Base-by-base conservation (phyloP, 2,329 filamentous ascomycete genomes). In the Ilyonectria mors-panacis region DNA sequence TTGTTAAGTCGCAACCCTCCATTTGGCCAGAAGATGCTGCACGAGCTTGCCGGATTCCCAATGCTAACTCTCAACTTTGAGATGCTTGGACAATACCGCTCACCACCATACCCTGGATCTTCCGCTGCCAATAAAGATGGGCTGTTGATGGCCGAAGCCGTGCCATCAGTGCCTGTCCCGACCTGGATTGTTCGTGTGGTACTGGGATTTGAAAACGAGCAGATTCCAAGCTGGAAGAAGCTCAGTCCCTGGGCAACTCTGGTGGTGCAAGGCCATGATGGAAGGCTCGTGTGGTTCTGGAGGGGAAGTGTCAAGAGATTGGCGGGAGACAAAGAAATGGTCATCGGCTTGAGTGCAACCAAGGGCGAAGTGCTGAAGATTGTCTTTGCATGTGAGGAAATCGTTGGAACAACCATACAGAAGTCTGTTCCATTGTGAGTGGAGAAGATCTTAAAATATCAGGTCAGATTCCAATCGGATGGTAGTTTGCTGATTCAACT, bases 301-400 rank as follows among this genome's bases (percentile, higher is more conserved):
- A 80, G 85, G 13, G 83, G 84, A 6, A 93, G 89, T 76, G 88
- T 93, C 7, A 88, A 83, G 68, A 92, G 89, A 67, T 78, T 97
- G 9, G 84, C 86, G n/a, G 85, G 84, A 6, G 87, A 86, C 0
- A 87, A 91, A 30, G 83, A 83, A 7, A 74, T 85, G 26, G 86
- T 91, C 92, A 69, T 87, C 81, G 21, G 75, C 0, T 87, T 90
- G 1, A 81, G 87, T 0, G 77, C 94, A 21, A 85, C 79, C 1
- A 82, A 82, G 5, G 77, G 83, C 0, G 86, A 88, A 19, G 88
- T 92, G 63, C 81, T 85, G 3, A 87, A 96, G 37, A 85, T 85
- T 26, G 93, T 90, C 67, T 89, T 95, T 55, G 93, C 93, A 78
- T 98, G 95, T 71, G 95, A 98, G 80, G 91, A 94, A 48, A 92